Base-by-base conservation (phyloP, 2,329 filamentous ascomycete genomes). In the Penicillium sp. region DNA sequence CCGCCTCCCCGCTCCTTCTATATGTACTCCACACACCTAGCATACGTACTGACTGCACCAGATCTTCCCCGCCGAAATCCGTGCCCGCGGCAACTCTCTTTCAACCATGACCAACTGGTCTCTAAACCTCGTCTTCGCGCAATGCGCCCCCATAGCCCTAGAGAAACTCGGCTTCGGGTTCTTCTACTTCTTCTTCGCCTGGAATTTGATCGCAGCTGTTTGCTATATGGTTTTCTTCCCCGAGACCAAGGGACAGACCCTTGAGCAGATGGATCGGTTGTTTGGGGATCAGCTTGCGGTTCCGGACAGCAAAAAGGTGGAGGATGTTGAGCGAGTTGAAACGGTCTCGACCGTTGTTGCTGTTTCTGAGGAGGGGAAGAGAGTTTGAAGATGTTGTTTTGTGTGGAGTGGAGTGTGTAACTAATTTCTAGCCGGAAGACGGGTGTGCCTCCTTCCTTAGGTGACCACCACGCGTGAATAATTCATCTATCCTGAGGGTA, bases 111-210 rank as follows among this genome's bases (percentile, higher is more conserved):
- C 73, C 1, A 82, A 82, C 60, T 82, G 79, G 79, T 68, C 71
- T 3, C 66, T 81, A 35, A 81, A 81, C 66, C 72, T 83, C 3
- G 73, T 84, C 15, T 80, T 84, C 64, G 81, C 81, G 2, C 81
- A 84, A 50, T 82, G 82, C 64, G 78, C 77, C 1, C 82, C 82
- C 0, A 72, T 72, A 21, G 81, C 80, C 0, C 68, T 83, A 29
- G 69, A 73, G 7, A 65, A 66, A 21, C 69, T 83, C 56, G 75
- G 76, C 5, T 85, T 83, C 68, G 68, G 73, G 26, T 84, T 82
- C 69, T 84, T 81, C 61, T 82, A 81, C 64, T 68, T 79, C 19
- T 81, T 82, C 64, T 76, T 78, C 48, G 81, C 79, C 13, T 81
- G 83, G 66, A 82, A 83, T 62, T 67, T 81, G 61, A 74, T 79